phyloP scores from a whole-genome alignment of 73 alveolate species.

The Paraurostyla sp. region DNA sequence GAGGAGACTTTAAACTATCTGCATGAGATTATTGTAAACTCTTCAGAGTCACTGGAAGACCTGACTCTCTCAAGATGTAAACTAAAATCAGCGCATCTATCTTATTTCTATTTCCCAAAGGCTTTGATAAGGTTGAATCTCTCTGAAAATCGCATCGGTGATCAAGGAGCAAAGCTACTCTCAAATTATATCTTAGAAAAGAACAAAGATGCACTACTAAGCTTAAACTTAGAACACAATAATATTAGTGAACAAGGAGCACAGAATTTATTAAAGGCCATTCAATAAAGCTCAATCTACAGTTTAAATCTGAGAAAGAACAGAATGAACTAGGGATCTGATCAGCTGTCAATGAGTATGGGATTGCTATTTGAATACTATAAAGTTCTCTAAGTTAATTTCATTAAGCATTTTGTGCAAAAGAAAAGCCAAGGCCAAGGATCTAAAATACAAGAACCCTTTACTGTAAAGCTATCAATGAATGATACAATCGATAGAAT shows the following conservation, averaged over 20 bases:
- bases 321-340: background rate
- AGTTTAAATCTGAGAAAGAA: slow-evolving; percentile 9
- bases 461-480: slow-evolving; percentile 7
- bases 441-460: background rate
- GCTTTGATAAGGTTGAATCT: background rate
- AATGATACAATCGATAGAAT: slow-evolving; percentile 23
- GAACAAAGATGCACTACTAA: slow-evolving; percentile 14
- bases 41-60: slow-evolving; percentile 32
- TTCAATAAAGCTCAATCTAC: background rate
- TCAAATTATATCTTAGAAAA: background rate
- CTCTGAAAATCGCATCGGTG: slow-evolving; percentile 39
- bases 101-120: slow-evolving; percentile 6
- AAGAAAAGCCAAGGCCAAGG: background rate
- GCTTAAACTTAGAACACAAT: slow-evolving; percentile 37
- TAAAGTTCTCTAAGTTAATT: background rate
- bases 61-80: slow-evolving; percentile 47
- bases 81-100: slow-evolving; percentile 1
- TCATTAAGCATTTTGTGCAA: background rate
- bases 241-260: slow-evolving; percentile 39
- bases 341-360: background rate
- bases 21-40: slow-evolving; percentile 10
- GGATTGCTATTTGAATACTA: background rate
- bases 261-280: background rate
- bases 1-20: slow-evolving; percentile 15
- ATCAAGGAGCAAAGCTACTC: slow-evolving; percentile 3